These are phyloP conservation scores for Quercus glauca DNA, from an alignment of 306 rosid species.

Conservation along the genomic window DNA sequence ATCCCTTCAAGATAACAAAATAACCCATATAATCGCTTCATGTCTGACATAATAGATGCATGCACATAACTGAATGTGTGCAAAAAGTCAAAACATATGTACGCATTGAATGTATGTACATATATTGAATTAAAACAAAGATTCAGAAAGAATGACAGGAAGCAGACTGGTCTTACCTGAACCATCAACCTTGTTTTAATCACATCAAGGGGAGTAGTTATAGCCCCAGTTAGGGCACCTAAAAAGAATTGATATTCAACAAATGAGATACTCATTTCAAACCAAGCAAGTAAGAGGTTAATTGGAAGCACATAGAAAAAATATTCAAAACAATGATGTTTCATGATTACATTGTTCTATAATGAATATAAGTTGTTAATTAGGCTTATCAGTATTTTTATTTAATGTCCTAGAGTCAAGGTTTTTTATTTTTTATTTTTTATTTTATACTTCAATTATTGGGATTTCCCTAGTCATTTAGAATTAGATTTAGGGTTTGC, in stretches of 20 bases:
- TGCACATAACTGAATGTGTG: slow-evolving; percentile 2
- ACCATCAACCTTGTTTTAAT: slow-evolving; percentile 91
- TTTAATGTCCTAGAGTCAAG: too few relatives aligned
- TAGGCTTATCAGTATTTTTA: too few relatives aligned
- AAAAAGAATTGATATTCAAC: slow-evolving; percentile 14
- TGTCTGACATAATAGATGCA: slow-evolving; percentile 17
- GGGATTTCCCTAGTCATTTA: too few relatives aligned
- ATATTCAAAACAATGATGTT: not conserved
- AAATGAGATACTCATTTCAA: not conserved
- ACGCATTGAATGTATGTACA: not conserved
- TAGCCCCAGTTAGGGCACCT: slow-evolving; percentile 96
- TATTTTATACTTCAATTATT: too few relatives aligned
- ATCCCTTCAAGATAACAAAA: slow-evolving; percentile 53
- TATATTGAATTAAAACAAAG: not conserved
- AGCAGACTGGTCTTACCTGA: slow-evolving; percentile 54
- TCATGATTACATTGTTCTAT: not conserved
- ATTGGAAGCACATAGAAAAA: not conserved
- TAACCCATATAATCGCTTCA: slow-evolving; percentile 23
- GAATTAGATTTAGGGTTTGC: too few relatives aligned
- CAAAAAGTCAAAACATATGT: not conserved
- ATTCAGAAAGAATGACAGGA: not conserved
- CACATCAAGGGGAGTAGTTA: slow-evolving; percentile 94
- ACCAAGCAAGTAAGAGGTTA: not conserved
- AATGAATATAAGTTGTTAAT: too few relatives aligned
- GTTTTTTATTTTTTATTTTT: too few relatives aligned